Base-by-base conservation (phyloP, 1,139 yeast species). In the Debaryomyces nepalensis region DNA sequence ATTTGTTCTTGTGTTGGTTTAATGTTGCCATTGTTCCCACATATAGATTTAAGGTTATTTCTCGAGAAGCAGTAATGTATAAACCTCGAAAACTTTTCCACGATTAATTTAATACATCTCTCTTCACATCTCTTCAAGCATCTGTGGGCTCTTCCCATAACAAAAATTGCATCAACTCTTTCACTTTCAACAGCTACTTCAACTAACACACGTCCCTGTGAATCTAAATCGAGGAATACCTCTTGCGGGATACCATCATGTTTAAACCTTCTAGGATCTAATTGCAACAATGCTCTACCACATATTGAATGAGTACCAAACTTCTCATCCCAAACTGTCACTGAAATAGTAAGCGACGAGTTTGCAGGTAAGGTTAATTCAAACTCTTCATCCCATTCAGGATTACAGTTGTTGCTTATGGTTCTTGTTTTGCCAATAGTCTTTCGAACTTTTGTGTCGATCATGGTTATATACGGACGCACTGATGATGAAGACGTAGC, bases 381-480 rank as follows among this genome's bases (percentile, higher is more conserved):
- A 58, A 87, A 86, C 43, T 84, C 87, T 66, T 93, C 97, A 54
- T 88, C 88, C 96, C 96, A 93, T 19, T 77, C 81, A 0, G 98
- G 97, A 53, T 82, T 82, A 26, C 78, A 65, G 4, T 83, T 79
- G 43, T 79, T 79, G 33, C 73, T 70, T 6, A 87, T 70, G 0
- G 84, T 75, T 54, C 89, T 74, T 0, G 98, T 90, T 50, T 80
- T 81, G 4, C 88, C 95, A 38, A 87, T 72, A 15, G 84, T 79
- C 41, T 71, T 72, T 39, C 81, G 73, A 2, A 73, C 73, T 37
- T 66, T 65, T 5, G 84, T 77, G 48, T 89, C 95, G 3, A 80
- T 75, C 19, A 91, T 60, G 0, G 84, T 77, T 0, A 87, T 86
- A 53, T 85, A 84, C 0, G 95, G 81, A 50, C 82, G 83, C 5